phyloP scores from a whole-genome alignment of 805 yeast species.

The Metschnikowia matae region DNA sequence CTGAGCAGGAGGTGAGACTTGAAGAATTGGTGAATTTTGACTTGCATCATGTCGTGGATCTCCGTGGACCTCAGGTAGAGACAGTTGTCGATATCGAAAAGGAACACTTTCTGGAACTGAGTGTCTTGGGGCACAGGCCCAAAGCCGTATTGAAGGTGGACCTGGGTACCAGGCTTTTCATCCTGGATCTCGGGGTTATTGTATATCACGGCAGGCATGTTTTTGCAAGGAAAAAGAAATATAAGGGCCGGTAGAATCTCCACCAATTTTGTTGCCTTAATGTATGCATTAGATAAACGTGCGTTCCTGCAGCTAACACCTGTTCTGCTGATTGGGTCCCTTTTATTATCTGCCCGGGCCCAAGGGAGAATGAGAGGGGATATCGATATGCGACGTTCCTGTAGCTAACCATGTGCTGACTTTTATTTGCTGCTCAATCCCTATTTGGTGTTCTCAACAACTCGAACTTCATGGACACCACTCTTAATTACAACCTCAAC shows the following conservation, averaged over 20 bases:
- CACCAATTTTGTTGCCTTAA: not conserved
- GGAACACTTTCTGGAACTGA: constrained; percentile 43
- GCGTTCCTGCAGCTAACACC: not conserved
- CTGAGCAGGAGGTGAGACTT: constrained; percentile 55
- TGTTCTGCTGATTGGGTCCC: too few relatives aligned
- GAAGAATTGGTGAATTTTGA: constrained; percentile 77
- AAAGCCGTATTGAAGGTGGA: constrained; percentile 16
- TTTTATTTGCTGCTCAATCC: too few relatives aligned
- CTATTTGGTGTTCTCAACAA: too few relatives aligned
- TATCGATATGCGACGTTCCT: too few relatives aligned
- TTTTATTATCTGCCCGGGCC: too few relatives aligned
- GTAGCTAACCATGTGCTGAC: too few relatives aligned
- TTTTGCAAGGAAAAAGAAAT: too few relatives aligned
- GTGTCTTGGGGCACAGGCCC: constrained; percentile 17
- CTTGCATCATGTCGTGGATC: constrained; percentile 86
- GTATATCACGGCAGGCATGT: constrained; percentile 8
- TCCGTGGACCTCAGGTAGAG: constrained; percentile 69
- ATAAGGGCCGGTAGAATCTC: too few relatives aligned
- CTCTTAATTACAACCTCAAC: too few relatives aligned
- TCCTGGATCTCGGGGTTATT: constrained; percentile 13
- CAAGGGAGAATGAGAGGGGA: too few relatives aligned
- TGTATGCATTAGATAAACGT: not conserved
- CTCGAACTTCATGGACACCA: too few relatives aligned
- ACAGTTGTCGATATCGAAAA: constrained; percentile 93
- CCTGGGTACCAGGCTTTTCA: constrained; percentile 14